Evolutionary conservation across 2,329 filamentous ascomycete genomes (phyloP).

Genomic region (Xylaria sp.): DNA sequence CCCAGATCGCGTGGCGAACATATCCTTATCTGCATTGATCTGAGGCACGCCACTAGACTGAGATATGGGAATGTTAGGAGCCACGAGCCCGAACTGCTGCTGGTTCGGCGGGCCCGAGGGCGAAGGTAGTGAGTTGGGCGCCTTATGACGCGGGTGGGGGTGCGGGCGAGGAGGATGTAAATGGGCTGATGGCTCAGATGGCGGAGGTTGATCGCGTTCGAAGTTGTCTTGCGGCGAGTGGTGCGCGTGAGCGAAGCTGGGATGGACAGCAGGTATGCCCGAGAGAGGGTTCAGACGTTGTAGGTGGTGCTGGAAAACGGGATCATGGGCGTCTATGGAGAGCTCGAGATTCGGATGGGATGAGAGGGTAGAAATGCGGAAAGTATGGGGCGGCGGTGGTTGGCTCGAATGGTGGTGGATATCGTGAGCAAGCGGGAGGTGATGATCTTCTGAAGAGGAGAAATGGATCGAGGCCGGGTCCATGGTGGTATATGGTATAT

Average conservation of each 20-base stretch:
- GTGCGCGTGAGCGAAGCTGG: constrained; percentile 39
- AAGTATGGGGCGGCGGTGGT: constrained; percentile 35
- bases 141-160: constrained; percentile 34
- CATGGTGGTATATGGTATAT: constrained; percentile 36
- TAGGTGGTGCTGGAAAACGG: constrained; percentile 50
- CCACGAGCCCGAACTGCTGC: constrained; percentile 60
- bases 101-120: constrained; percentile 47
- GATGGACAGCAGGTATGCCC: constrained; percentile 48
- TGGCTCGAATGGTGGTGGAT: constrained; percentile 39
- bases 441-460: constrained; percentile 37
- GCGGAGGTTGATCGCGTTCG: constrained; percentile 47
- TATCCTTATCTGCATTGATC: constrained; percentile 52
- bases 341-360: constrained; percentile 53
- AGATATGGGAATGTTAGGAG: constrained; percentile 39
- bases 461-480: constrained; percentile 43
- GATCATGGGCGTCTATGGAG: constrained; percentile 53
- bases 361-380: constrained; percentile 45
- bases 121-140: constrained; percentile 48
- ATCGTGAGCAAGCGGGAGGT: constrained; percentile 38
- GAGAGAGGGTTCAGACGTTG: constrained; percentile 49
- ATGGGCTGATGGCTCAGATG: constrained; percentile 37
- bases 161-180: constrained; percentile 36
- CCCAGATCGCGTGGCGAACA: constrained; percentile 42
- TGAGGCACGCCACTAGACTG: constrained; percentile 36
- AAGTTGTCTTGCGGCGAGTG: constrained; percentile 45